Base-by-base conservation (phyloP, 2,329 filamentous ascomycete species). In the Fusarium sterilihyphosum region DNA sequence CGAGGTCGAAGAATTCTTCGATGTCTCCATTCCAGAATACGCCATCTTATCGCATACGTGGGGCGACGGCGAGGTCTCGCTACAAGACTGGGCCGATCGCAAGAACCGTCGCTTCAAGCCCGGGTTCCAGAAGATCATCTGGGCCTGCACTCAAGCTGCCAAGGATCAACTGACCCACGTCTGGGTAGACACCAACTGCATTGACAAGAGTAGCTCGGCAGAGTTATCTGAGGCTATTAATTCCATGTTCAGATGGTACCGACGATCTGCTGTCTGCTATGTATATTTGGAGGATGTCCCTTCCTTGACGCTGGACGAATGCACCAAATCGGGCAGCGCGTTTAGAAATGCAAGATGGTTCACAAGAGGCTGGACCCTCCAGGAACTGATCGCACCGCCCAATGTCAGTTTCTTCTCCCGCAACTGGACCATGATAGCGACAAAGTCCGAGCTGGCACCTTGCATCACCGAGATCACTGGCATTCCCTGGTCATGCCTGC, bases 401-500 rank as follows among this genome's bases (percentile, higher is more conserved):
- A 54, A 38, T 9, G 0, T 54, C 2, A 22, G 6, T 6, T 53
- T 54, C 18, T 54, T 54, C 50, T 54, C 50, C 0, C 29, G 50
- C 10, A 22, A 12, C 18, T 54, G 50, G 50, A 54, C 50, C 1
- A 0, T 54, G 7, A 54, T 54, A 38, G 50, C 50, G 2, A 54
- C 50, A 2, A 53, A 6, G 0, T 3, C 50, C 0, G 50, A 53
- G 14, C 5, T 53, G 3, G 50, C 50, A 2, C 50, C 50, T 0
- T 54, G 2, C 0, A 54, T 54, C 10, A 54, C 50, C 7, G 50
- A 38, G 7, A 54, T 54, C 2, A 54, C 50, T 4, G 33, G 50
- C 0, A 54, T 54, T 0, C 50, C 50, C 1, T 38, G 50, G 50
- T 24, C 24, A 3, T 2, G 50, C 9, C 33, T 54, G 0, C 50